Conservation (phyloP, 805 yeast genomes). For the Pichia cabralensis region DNA sequence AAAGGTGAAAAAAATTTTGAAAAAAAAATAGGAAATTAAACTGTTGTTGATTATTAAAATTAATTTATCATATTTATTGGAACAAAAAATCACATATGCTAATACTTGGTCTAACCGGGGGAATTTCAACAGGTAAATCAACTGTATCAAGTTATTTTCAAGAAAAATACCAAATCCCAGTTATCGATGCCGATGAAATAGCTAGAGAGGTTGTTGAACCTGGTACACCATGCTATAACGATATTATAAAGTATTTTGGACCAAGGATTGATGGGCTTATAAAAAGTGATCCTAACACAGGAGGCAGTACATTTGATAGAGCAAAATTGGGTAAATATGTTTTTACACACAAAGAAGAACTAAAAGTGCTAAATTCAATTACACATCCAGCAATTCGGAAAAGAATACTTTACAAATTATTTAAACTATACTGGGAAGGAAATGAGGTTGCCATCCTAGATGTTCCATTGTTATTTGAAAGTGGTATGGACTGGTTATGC, state of each 20-base stretch:
- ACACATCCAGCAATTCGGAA: slow-evolving; percentile 82
- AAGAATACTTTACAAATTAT: slow-evolving; percentile 49
- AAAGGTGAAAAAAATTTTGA: too few relatives aligned
- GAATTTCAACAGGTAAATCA: slow-evolving; percentile 94
- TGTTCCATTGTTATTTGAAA: slow-evolving; percentile 84
- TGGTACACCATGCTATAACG: slow-evolving; percentile 57
- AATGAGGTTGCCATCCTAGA: slow-evolving; percentile 63
- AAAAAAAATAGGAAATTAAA: too few relatives aligned
- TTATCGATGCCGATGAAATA: slow-evolving; percentile 85
- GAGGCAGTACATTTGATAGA: slow-evolving; percentile 65
- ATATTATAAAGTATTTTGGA: slow-evolving; percentile 53
- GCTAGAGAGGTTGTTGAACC: slow-evolving; percentile 84
- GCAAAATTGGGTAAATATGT: slow-evolving; percentile 69
- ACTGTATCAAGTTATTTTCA: slow-evolving; percentile 62
- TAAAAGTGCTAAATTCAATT: slow-evolving; percentile 55
- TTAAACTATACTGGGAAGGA: slow-evolving; percentile 49
- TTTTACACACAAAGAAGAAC: slow-evolving; percentile 47
- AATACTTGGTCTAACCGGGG: slow-evolving; percentile 92
- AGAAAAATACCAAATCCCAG: slow-evolving; percentile 40
- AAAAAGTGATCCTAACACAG: slow-evolving; percentile 31
- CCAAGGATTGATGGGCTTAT: slow-evolving; percentile 43
- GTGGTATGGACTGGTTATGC: slow-evolving; percentile 60
- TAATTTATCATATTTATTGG: too few relatives aligned
- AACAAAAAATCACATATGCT: too few relatives aligned
- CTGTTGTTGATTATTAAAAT: too few relatives aligned